Evolutionary conservation across 768 basidiomycete species (phyloP), one percentile per base, ranked within the genome.

Genomic region (Kwoniella bestiolae): DNA sequence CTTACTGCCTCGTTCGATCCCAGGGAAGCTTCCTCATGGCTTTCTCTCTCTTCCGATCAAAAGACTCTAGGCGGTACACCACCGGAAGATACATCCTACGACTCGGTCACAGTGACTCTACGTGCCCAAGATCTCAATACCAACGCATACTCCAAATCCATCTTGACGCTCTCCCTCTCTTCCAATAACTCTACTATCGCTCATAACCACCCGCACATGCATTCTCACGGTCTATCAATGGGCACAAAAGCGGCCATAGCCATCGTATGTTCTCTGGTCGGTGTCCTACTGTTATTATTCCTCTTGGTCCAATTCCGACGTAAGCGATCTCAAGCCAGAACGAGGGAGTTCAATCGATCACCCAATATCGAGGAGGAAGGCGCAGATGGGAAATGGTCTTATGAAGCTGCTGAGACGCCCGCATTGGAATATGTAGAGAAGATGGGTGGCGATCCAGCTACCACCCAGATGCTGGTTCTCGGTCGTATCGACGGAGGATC

Each of bases 51-150:
- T 5, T 5, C 12, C 8, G 50, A 55, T 31, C 83, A 89, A 73
- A 53, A 84, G 18, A 61, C 46, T 47, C 77, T 91, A 51, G 78
- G 82, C 34, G 91, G 91, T 5, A 84, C 74, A 18, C 79, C 91
- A 34, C 89, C 90, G 5, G 28, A 34, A 11, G 60, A 69, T 44
- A 57, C 71, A 12, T 63, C 63, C 16, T 76, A 78, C 52, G 63
- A 74, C 25, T 50, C 60, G 12, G 68, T 77, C 25, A 28, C 29
- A 0, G 49, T 67, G 46, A 26, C 62, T 9, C 57, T 74, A 5
- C 35, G 41, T 3, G 73, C 64, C 6, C 45, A 50, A 25, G 69
- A 76, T 60, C 16, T 46, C 11, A 38, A 53, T 16, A 74, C 72
- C 56, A 51, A 72, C 63, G 72, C 72, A 5, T 57, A 28, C n/a